These are phyloP conservation scores for Coemansia sp. DNA, from an alignment of 192 early-diverging fungal genomes.

Conservation along the genomic window DNA sequence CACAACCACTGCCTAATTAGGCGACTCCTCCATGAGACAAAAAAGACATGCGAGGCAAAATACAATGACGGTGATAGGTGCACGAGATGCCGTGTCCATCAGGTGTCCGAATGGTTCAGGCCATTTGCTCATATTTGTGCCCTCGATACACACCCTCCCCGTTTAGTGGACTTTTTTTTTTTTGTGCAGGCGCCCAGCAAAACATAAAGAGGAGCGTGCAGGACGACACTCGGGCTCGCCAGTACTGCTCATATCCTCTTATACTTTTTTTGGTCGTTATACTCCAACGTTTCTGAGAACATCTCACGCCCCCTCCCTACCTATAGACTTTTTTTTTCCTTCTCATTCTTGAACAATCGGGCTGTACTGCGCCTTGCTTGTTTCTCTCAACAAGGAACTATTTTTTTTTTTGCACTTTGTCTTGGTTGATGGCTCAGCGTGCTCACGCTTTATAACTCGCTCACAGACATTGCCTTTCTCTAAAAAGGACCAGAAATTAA, in stretches of 20 bases:
- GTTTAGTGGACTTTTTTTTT: neutral
- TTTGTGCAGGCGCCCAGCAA: neutral
- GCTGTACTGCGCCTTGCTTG: constrained; percentile 1
- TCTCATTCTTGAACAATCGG: constrained; percentile 6
- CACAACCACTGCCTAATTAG: constrained; percentile 1
- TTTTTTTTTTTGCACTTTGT: neutral
- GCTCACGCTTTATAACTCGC: neutral
- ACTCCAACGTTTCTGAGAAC: constrained; percentile 13
- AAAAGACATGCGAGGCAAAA: neutral
- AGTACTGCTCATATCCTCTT: neutral
- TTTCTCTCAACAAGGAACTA: neutral
- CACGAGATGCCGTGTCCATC: constrained; percentile 3
- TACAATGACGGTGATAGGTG: neutral
- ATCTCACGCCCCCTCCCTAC: neutral
- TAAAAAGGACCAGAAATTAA: neutral
- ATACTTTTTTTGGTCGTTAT: constrained; percentile 2
- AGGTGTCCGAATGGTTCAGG: neutral
- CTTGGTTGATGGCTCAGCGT: neutral
- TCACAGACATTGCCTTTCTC: neutral
- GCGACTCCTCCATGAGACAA: neutral
- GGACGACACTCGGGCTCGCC: neutral
- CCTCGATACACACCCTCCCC: neutral
- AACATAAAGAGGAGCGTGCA: neutral
- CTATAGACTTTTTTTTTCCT: neutral
- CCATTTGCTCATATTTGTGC: neutral